Evolutionary conservation across 768 basidiomycete genomes (phyloP).

Genomic region (Phylloporus rhodoxanthus): DNA sequence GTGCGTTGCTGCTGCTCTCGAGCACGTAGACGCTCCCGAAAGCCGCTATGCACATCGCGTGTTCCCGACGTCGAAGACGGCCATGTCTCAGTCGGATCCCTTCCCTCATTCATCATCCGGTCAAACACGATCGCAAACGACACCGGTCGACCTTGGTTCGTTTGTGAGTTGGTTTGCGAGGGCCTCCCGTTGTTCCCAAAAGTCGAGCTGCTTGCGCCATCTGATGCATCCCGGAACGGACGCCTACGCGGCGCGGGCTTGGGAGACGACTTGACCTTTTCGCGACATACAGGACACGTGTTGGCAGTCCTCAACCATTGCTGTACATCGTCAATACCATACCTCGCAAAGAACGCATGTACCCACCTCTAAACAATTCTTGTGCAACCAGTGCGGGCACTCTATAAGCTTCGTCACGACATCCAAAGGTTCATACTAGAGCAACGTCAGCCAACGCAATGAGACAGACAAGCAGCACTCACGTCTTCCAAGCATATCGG

Average conservation of each 20-base stretch:
- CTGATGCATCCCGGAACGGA: constrained; percentile 4
- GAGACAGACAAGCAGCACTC: constrained; percentile 24
- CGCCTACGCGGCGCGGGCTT: constrained; percentile 23
- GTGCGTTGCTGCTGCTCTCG: constrained; percentile 10
- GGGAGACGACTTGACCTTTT: constrained; percentile 39
- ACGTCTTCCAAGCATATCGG: constrained; percentile 86
- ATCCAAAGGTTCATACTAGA: constrained; percentile 61
- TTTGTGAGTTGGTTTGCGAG: constrained; percentile 2
- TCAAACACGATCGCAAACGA: constrained; percentile 20
- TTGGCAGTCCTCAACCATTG: constrained; percentile 76
- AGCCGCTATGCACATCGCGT: constrained; percentile 5
- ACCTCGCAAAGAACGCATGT: background rate
- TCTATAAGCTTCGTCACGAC: constrained; percentile 58
- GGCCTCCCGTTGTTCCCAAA: constrained; percentile 4
- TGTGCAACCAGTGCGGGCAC: constrained; percentile 79
- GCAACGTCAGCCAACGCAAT: background rate
- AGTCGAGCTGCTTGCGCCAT: background rate
- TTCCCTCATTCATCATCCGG: constrained; percentile 14
- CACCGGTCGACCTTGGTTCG: constrained; percentile 11
- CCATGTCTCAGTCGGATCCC: constrained; percentile 10
- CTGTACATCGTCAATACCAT: constrained; percentile 30
- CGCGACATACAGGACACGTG: constrained; percentile 79
- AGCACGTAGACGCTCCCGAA: constrained; percentile 14
- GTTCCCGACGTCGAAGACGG: background rate
- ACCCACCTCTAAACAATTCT: constrained; percentile 66